A percentile compares a stretch with the other conserved stretches of the same genome.
phyloP scores from a whole-genome alignment of 805 yeast species.

The Starmerella tilneyi region DNA sequence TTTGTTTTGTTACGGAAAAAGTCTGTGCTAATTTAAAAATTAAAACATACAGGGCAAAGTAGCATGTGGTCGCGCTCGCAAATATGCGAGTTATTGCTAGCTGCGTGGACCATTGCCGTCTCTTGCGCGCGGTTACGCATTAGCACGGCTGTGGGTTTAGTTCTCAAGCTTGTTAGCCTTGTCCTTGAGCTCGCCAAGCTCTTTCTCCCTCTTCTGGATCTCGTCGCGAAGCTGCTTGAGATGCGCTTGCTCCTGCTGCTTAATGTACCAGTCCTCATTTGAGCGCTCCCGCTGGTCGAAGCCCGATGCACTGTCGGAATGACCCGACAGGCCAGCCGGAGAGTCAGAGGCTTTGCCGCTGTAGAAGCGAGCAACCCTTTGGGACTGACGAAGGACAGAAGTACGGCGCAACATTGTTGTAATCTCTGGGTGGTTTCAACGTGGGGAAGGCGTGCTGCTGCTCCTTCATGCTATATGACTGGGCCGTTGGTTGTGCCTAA shows the following conservation, averaged over 20 bases:
- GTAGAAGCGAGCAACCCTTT: constrained; percentile 19
- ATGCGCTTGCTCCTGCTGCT: constrained; percentile 77
- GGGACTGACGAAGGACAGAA: constrained; percentile 10
- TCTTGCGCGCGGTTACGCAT: too few relatives aligned
- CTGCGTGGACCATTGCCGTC: too few relatives aligned
- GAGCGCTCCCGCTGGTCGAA: constrained; percentile 88
- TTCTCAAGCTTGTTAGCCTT: constrained; percentile 22
- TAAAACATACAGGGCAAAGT: too few relatives aligned
- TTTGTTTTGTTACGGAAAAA: too few relatives aligned
- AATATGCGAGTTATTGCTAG: too few relatives aligned
- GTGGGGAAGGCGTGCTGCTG: neutral
- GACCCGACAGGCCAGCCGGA: constrained; percentile 15
- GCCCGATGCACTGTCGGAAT: constrained; percentile 39
- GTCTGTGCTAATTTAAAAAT: too few relatives aligned
- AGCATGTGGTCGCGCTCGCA: too few relatives aligned
- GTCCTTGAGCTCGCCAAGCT: constrained; percentile 26
- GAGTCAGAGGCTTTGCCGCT: constrained; percentile 15
- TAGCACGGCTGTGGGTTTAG: neutral
- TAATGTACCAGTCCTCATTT: constrained; percentile 77
- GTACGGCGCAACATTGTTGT: constrained; percentile 17
- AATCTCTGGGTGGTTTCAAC: neutral
- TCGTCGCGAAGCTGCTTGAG: constrained; percentile 47
- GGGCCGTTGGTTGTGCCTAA: too few relatives aligned
- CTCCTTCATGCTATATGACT: too few relatives aligned
- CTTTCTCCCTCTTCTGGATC: constrained; percentile 28